These are phyloP conservation scores for Solanum pinnatisectum DNA, from an alignment of 257 asterid species.

Conservation along the genomic window DNA sequence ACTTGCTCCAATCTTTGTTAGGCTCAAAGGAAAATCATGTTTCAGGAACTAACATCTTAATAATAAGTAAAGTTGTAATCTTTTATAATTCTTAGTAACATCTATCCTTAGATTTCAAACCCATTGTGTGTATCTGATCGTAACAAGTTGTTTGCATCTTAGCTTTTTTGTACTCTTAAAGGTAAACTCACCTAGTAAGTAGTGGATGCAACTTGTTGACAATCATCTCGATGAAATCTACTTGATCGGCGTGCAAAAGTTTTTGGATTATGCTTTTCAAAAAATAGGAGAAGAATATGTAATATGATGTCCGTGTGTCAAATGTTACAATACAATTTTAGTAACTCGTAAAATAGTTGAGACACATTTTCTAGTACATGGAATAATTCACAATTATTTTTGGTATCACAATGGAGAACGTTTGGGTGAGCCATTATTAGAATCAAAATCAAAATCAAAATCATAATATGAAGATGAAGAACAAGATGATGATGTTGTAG, in stretches of 20 bases:
- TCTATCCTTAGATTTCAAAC: background rate
- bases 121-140: background rate
- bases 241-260: background rate
- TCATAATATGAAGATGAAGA: background rate
- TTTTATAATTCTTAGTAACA: too few species aligned
- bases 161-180: background rate
- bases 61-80: background rate
- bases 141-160: background rate
- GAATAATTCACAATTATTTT: too few species aligned
- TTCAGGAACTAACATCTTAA: background rate
- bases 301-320: background rate
- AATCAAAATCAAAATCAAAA: too few species aligned
- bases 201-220: background rate
- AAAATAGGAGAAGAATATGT: too few species aligned
- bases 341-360: background rate
- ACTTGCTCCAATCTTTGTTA: background rate
- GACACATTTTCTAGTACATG: background rate
- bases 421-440: background rate
- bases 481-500: background rate
- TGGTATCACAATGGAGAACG: background rate
- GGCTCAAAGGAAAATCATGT: background rate
- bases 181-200: background rate
- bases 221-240: background rate
- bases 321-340: background rate
- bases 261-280: background rate